Base-by-base conservation (phyloP, 768 basidiomycete genomes). In the Leccinum rimulosum region DNA sequence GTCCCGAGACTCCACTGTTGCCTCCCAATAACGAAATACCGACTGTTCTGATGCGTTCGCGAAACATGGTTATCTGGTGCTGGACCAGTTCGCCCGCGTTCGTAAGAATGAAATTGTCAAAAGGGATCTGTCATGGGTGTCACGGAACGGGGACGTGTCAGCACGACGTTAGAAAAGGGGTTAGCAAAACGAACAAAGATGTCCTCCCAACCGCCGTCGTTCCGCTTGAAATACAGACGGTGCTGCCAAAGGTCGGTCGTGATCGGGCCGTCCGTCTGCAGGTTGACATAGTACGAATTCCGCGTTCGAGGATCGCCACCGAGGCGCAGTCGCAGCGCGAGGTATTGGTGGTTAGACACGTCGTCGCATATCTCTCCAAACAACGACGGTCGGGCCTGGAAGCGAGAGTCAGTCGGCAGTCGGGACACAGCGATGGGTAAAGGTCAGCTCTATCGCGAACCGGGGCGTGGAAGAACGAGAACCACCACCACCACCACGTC, bases 201-300 rank as follows among this genome's bases (percentile, higher is more conserved):
- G 66, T 93, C 87, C 70, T 94, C 89, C 93, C 93, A 95, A 4
- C 78, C 75, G 27, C 84, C 81, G 58, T 87, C 82, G 28, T 78
- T 75, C 56, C 83, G 80, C 52, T 80, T 77, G 70, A 95, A 90
- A 74, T 84, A 91, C n/a, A 98, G 78, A 35, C 92, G 83, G 65
- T 98, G 95, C 69, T 97, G 96, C 88, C 91, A 98, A n/a, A 98
- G 77, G 70, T 96, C 93, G 38, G 86, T 88, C 52, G 85, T 82
- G 52, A 91, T 79, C 48, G 84, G 80, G 1, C 91, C 89, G 54
- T 93, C 89, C 3, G 94, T 96, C 72, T 97, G 95, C 50, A 98
- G 76, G 74, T 98, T 98, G 51, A 93, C 89, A 64, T 89, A 95
- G 79, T 94, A 98, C n/a, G 91, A 87, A 64, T 84, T 85, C 61